A percentile compares a stretch with the other conserved stretches of the same genome.
These are phyloP conservation scores for Cyclocybe aegerita DNA, from an alignment of 768 basidiomycete species.

Conservation along the genomic window DNA sequence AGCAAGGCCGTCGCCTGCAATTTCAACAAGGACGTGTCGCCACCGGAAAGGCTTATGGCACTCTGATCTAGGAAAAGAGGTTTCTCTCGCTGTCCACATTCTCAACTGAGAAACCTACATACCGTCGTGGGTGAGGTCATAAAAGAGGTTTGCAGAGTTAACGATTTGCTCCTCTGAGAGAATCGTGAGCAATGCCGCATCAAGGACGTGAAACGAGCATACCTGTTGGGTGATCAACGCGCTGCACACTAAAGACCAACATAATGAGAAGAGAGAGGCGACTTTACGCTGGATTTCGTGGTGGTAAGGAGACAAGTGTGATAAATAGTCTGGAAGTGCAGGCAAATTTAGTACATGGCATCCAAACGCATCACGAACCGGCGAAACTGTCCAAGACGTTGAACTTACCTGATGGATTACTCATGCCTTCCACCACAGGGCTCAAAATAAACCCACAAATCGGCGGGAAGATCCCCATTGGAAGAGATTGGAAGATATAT, in stretches of 20 bases:
- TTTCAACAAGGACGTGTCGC: conserved; percentile 22
- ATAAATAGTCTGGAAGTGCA: too few relatives aligned
- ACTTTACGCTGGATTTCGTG: too few relatives aligned
- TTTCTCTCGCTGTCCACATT: background rate
- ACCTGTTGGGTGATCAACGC: conserved; percentile 18
- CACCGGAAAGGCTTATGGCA: conserved; percentile 24
- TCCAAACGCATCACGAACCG: too few relatives aligned
- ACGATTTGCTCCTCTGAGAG: conserved; percentile 16
- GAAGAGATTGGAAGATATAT: too few relatives aligned
- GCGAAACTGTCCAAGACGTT: too few relatives aligned
- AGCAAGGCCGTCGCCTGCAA: conserved; percentile 22
- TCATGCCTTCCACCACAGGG: too few relatives aligned
- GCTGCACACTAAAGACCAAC: conserved; percentile 16
- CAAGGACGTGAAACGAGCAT: background rate
- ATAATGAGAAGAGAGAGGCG: background rate
- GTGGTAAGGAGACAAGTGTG: too few relatives aligned
- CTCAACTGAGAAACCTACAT: background rate
- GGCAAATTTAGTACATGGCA: too few relatives aligned
- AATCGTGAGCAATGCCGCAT: background rate
- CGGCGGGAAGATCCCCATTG: too few relatives aligned
- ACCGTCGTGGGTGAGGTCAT: conserved; percentile 22
- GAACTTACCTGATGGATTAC: too few relatives aligned
- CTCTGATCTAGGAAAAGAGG: conserved; percentile 18
- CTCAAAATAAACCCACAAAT: too few relatives aligned
- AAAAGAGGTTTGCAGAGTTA: conserved; percentile 16